Conservation (phyloP, 345 rosid species). For the Salix brachista region DNA sequence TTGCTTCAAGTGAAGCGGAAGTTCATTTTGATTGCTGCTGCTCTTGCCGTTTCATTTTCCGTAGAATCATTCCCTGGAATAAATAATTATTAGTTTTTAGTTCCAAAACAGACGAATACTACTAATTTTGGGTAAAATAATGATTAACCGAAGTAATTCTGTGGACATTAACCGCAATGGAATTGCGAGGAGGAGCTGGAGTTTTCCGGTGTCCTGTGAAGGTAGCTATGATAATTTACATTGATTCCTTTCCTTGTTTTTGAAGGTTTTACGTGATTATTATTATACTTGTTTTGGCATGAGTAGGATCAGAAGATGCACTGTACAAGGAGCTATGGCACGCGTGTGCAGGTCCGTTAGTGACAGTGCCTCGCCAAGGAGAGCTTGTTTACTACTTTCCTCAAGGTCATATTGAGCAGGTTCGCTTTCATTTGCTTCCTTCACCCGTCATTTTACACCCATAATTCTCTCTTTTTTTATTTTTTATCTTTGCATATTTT, state of each 20-base stretch:
- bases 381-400: slow-evolving; percentile 85
- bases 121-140: slow-evolving; percentile 21
- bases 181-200: slow-evolving; percentile 33
- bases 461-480: too few relatives aligned
- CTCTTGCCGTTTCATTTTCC: not conserved
- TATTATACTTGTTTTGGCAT: not conserved
- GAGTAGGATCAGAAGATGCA: slow-evolving; percentile 57
- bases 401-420: slow-evolving; percentile 96
- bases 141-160: slow-evolving; percentile 6
- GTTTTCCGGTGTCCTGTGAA: slow-evolving; percentile 21
- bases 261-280: not conserved
- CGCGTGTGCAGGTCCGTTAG: slow-evolving; percentile 91
- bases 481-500: not conserved
- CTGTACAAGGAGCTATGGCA: slow-evolving; percentile 84
- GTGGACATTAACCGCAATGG: slow-evolving; percentile 17
- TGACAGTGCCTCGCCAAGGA: slow-evolving; percentile 64
- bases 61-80: not conserved
- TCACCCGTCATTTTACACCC: not conserved
- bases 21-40: not conserved
- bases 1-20: not conserved
- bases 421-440: slow-evolving; percentile 12
- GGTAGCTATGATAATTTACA: slow-evolving; percentile 6
- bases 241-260: not conserved
- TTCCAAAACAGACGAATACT: not conserved
- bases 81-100: not conserved